Base-by-base conservation (phyloP, 805 yeast genomes). In the Yarrowia sp. region DNA sequence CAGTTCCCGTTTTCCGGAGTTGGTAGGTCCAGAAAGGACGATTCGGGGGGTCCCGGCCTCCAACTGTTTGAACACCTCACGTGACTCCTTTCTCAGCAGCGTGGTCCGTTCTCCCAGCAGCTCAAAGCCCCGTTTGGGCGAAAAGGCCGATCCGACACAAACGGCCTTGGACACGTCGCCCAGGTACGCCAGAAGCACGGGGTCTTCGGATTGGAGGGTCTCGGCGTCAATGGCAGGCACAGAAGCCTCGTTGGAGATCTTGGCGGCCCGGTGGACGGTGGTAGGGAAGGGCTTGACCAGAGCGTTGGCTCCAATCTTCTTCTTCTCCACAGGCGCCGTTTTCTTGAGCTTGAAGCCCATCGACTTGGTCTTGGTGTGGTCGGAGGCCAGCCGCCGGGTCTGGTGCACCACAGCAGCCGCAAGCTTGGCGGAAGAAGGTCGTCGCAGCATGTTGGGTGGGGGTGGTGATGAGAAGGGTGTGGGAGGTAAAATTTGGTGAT, bases 291-390 rank as follows among this genome's bases (percentile, higher is more conserved):
- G 67, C 48, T 63, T 49, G 40, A 63, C 67, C 15, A 22, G 14
- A 22, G 67, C 67, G 7, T 38, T 48, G 1, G 26, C 67, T 4
- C 40, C 15, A 26, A 63, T 48, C 49, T 41, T 36, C n/a, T 48
- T 63, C 48, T 63, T 63, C 9, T 48, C 56, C 15, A 14, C 8
- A 3, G 67, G 56, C 22, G 55, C 67, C n/a, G 67, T 26, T 56
- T 63, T 63, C 26, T 63, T 63, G 15, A 48, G 56, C 67, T 63
- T 63, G 67, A 63, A 63, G 16, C 56, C 67, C 65, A 59, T 42
- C 1, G 52, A 16, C 12, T 52, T 52, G 14, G 65, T 59, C 9
- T 45, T 43, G 43, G 35, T 15, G 65, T 45, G 45, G 8, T 36
- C 32, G 32, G 32, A 26, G 32, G 32, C 32, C 32, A 26, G 32